phyloP scores from a whole-genome alignment of 1,139 yeast genomes.

The Blastobotrys malaysiensis region DNA sequence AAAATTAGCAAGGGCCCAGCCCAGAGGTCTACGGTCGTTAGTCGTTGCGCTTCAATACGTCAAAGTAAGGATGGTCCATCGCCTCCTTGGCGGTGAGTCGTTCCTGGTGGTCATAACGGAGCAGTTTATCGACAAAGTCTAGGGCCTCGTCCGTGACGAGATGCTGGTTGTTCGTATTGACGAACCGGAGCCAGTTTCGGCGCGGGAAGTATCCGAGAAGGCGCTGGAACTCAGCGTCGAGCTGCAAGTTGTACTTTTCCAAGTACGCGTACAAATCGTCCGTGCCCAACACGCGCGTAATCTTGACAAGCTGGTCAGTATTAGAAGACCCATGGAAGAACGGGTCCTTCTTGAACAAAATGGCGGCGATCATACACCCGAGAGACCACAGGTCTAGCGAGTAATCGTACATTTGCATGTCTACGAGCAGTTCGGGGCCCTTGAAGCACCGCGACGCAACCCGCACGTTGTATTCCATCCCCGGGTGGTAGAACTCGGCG shows the following conservation, averaged over 20 bases:
- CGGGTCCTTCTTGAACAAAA: conserved; percentile 92
- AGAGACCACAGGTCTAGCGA: conserved; percentile 91
- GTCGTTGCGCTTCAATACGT: conserved; percentile 29
- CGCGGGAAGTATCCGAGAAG: conserved; percentile 66
- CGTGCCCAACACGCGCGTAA: conserved; percentile 84
- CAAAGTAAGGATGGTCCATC: conserved; percentile 71
- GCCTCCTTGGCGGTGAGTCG: conserved; percentile 91
- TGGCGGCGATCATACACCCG: conserved; percentile 95
- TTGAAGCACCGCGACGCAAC: conserved; percentile 93
- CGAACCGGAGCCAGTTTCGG: conserved; percentile 76
- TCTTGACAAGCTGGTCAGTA: conserved; percentile 88
- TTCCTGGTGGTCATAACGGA: conserved; percentile 83
- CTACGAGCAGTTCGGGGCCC: conserved; percentile 89
- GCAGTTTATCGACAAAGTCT: conserved; percentile 69
- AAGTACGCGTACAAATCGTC: conserved; percentile 68
- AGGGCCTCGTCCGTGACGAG: conserved; percentile 63
- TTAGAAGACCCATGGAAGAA: conserved; percentile 93
- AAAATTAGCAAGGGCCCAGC: conserved; percentile 2
- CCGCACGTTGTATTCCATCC: conserved; percentile 86
- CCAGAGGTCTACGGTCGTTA: conserved; percentile 3
- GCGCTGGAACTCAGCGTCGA: conserved; percentile 73
- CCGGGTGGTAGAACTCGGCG: conserved; percentile 91
- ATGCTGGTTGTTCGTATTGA: conserved; percentile 63
- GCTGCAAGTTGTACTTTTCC: conserved; percentile 61
- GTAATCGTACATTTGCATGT: conserved; percentile 83